Percentiles rank a stretch among this genome's conserved stretches.
Evolutionary conservation across 2,329 filamentous ascomycete species (phyloP).

Genomic region (Ascochyta clinopodiicola): DNA sequence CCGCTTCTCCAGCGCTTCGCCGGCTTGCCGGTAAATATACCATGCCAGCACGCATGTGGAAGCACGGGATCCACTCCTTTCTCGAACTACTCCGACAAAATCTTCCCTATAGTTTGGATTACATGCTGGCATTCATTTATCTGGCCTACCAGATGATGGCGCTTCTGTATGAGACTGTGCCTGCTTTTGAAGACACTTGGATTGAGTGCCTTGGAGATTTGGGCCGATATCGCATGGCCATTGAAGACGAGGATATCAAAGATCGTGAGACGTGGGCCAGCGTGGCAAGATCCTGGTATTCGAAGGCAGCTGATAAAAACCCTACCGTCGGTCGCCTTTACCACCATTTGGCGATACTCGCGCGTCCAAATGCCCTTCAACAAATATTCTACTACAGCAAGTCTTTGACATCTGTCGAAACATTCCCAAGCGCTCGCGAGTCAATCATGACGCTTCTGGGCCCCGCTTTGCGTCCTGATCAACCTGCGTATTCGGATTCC

Average conservation of each 20-base stretch:
- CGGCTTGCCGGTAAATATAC: slow-evolving; percentile 79
- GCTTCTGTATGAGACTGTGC: slow-evolving; percentile 82
- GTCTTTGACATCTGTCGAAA: slow-evolving; percentile 70
- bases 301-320: slow-evolving; percentile 76
- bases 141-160: slow-evolving; percentile 90
- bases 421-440: slow-evolving; percentile 72
- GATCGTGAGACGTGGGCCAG: slow-evolving; percentile 83
- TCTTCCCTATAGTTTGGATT: slow-evolving; percentile 78
- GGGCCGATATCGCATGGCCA: slow-evolving; percentile 85
- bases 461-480: no score
- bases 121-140: slow-evolving; percentile 92
- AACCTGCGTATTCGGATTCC: no score
- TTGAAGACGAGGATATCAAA: slow-evolving; percentile 79
- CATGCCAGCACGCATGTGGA: slow-evolving; percentile 95
- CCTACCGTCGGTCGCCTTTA: slow-evolving; percentile 81
- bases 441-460: no score
- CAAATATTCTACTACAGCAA: slow-evolving; percentile 78
- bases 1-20: slow-evolving; percentile 71
- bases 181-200: slow-evolving; percentile 86
- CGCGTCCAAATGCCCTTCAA: slow-evolving; percentile 71
- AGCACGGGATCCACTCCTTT: slow-evolving; percentile 87
- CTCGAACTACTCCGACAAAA: slow-evolving; percentile 71
- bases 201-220: slow-evolving; percentile 91
- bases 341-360: slow-evolving; percentile 84
- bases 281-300: slow-evolving; percentile 81